Conservation (phyloP, 257 asterid species). For the Knoxia roxburghii region DNA sequence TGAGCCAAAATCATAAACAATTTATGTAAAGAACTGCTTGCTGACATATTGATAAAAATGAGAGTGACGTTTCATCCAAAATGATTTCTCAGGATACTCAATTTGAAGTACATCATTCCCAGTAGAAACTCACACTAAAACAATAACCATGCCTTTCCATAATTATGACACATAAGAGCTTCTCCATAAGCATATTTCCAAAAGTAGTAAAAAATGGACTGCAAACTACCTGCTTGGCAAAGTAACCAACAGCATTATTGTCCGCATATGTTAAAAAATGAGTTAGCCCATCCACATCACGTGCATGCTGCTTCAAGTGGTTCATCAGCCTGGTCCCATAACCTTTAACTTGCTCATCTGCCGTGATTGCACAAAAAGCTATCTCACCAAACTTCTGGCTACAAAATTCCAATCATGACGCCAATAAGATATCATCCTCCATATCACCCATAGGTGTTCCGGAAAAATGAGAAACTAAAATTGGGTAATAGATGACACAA, state of each 20-base stretch:
- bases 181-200: not conserved
- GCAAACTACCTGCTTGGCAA: slow-evolving; percentile 87
- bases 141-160: not conserved
- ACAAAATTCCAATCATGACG: slow-evolving; percentile 17
- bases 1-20: not conserved
- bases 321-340: slow-evolving; percentile 98
- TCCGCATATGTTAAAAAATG: slow-evolving; percentile 99
- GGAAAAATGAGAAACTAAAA: not conserved
- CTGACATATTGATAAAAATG: not conserved
- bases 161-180: not conserved
- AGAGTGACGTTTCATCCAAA: not conserved
- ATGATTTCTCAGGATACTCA: not conserved
- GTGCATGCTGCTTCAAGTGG: slow-evolving; percentile 94
- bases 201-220: slow-evolving; percentile 14
- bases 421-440: not conserved
- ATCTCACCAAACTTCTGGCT: slow-evolving; percentile 99
- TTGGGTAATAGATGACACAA: not conserved
- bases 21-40: not conserved
- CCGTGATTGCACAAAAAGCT: slow-evolving; percentile 95
- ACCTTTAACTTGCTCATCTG: slow-evolving; percentile 98
- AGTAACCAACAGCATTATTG: slow-evolving; percentile 98
- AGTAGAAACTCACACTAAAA: not conserved
- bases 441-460: not conserved
- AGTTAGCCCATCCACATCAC: slow-evolving; percentile 89
- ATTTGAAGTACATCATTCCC: not conserved